Base-by-base conservation (phyloP, 805 yeast species). In the Torulaspora gathmanii region DNA sequence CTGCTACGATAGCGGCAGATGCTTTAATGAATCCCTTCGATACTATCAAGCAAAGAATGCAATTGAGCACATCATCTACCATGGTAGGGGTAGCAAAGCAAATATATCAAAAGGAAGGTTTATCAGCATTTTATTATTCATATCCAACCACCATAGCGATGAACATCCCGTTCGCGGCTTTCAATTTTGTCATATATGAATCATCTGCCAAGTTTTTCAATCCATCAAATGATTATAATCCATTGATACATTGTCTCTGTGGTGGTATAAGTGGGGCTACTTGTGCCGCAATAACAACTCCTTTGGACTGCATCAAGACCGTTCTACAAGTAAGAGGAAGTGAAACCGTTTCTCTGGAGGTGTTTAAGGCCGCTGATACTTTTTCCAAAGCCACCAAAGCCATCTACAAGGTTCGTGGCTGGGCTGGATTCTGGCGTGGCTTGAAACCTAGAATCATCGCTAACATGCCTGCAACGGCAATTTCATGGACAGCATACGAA, bases 11-110 rank as follows among this genome's bases (percentile, higher is more conserved):
- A n/a, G 86, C 93, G 1, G 82, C 91, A 3, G 98, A 91, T 66
- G 96, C 96, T 1, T 73, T 93, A 54, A 91, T 91, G 98, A 91
- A 93, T 51, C 99, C 99, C 25, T 91, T 91, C 60, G 99, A 91
- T 61, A 95, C 91, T 22, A 71, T 93, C 46, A 91, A 91, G 64
- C 99, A 91, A 70, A 77, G 98, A 67, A 89, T 91, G 95, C 99
- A 91, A 67, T 57, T 77, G 40, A 61, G 60, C 34, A 52, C 61
- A n/a, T 46, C 49, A 13, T 33, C 54, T 4, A 49, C 60, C 5
- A 57, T 61, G 53, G 50, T 58, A 56, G 31, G 49, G 6, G 51
- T 59, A 39, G 67, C 64, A 2, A 61, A 64, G 28, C 58, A 70
- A 29, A 77, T 85, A 44, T 80, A 80, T 60, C 64, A 63, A 42